phyloP scores from a whole-genome alignment of 2,329 filamentous ascomycete genomes.

The Bipolaris sorokiniana region DNA sequence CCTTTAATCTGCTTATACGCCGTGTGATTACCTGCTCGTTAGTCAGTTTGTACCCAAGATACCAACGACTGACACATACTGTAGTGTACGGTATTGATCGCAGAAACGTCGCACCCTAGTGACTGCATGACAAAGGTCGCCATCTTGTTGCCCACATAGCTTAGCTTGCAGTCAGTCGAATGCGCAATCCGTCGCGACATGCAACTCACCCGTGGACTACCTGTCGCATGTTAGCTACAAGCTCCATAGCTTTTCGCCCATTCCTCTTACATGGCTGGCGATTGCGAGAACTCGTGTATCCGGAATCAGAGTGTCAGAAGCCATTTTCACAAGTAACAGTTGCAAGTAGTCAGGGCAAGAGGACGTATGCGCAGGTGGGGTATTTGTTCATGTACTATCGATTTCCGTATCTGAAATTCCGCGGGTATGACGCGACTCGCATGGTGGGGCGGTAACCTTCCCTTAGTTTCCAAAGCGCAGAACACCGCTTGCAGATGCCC shows the following conservation, averaged over 20 bases:
- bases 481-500: constrained; percentile 22
- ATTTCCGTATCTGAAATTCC: constrained; percentile 44
- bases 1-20: constrained; percentile 90
- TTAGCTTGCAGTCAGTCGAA: constrained; percentile 51
- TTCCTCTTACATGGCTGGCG: constrained; percentile 85
- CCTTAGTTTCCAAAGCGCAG: constrained; percentile 29
- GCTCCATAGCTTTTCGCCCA: constrained; percentile 8
- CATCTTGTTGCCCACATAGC: constrained; percentile 98
- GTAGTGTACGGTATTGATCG: constrained; percentile 96
- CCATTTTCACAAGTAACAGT: constrained; percentile 23
- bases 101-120: constrained; percentile 89
- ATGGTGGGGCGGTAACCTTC: constrained; percentile 36
- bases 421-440: constrained; percentile 41
- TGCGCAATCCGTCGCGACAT: not conserved
- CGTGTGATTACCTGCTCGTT: constrained; percentile 81
- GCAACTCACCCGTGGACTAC: constrained; percentile 74
- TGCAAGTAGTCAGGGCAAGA: not conserved
- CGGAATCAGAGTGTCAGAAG: constrained; percentile 55
- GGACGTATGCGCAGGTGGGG: constrained; percentile 4
- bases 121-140: constrained; percentile 93
- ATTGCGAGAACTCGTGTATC: constrained; percentile 80
- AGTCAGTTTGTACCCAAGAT: constrained; percentile 2
- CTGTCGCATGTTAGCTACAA: constrained; percentile 53
- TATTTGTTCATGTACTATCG: constrained; percentile 31
- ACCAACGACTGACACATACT: constrained; percentile 61